Percentiles rank a stretch among this genome's conserved stretches.
Conservation (phyloP, 139 green algal genomes). For the Nannochloris sp. region DNA sequence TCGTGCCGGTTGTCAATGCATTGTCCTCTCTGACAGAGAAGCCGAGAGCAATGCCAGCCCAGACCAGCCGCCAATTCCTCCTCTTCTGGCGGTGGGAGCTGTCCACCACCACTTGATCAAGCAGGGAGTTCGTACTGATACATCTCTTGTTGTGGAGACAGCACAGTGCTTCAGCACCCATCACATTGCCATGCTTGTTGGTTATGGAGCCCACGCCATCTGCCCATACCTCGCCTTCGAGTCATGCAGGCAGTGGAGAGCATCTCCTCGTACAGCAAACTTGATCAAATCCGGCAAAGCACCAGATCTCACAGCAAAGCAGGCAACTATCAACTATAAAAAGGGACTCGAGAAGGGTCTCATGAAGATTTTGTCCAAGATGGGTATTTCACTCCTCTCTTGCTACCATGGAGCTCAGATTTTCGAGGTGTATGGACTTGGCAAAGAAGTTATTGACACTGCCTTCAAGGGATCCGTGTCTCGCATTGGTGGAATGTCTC, state of each 20-base stretch:
- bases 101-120: slow-evolving; percentile 98
- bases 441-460: slow-evolving; percentile 77
- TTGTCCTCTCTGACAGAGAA: slow-evolving; percentile 63
- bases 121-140: slow-evolving; percentile 64
- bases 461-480: slow-evolving; percentile 76
- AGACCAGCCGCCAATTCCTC: slow-evolving; percentile 68
- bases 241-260: slow-evolving; percentile 88
- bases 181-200: slow-evolving; percentile 84
- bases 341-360: slow-evolving; percentile 91
- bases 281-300: slow-evolving; percentile 89
- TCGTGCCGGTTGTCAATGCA: slow-evolving; percentile 55
- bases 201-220: slow-evolving; percentile 93
- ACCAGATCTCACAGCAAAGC: slow-evolving; percentile 59
- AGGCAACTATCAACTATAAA: slow-evolving; percentile 87
- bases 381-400: slow-evolving; percentile 96
- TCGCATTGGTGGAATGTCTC: slow-evolving; percentile 89
- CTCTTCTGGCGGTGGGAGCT: slow-evolving; percentile 83
- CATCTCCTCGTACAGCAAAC: slow-evolving; percentile 58
- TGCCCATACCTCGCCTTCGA: slow-evolving; percentile 96
- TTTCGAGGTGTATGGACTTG: slow-evolving; percentile 98
- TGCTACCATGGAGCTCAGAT: slow-evolving; percentile 94
- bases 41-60: slow-evolving; percentile 29
- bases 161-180: slow-evolving; percentile 80
- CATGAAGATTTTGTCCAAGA: slow-evolving; percentile 99
- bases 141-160: slow-evolving; percentile 93